Base-by-base conservation (phyloP, 2,329 filamentous ascomycete species). In the Sodiomyces alkalinus region DNA sequence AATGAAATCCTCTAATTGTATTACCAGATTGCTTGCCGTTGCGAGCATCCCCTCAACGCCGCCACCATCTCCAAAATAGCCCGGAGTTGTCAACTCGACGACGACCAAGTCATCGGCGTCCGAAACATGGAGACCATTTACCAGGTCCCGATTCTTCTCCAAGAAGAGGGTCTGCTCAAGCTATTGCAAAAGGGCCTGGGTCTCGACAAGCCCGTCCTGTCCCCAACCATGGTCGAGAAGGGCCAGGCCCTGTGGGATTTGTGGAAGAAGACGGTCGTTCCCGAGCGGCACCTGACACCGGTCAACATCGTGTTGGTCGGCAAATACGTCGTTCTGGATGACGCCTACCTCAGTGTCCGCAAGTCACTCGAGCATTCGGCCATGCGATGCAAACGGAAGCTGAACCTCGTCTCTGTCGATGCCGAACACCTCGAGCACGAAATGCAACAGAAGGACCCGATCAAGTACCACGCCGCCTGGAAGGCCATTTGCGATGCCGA, bases 341-440 rank as follows among this genome's bases (percentile, higher is more conserved):
- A 96, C 51, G 78, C 81, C 4, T 96, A 94, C 46, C 66, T 92
- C 26, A 79, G 72, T 24, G 76, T 92, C 23, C 66, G 73, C 49
- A 94, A 94, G 56, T 74, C 85, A 0, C 65, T 96, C 3, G 87
- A 96, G 55, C 87, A 96, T 54, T 73, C 80, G 2, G 76, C 86
- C 5, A 94, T 96, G 86, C 72, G 71, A 35, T 90, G 85, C 53
- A 63, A 67, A 28, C 70, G 74, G 41, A 85, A 83, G 51, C 64
- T 96, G 22, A 74, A 85, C 36, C 61, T 96, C 21, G 63, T 80
- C 29, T 90, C 77, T 70, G 76, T 96, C 21, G 86, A 96, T 47
- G 72, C 87, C 0, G 74, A 80, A 42, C 68, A 92, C 41, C 70
- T 98, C 5, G 87, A 96, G 53, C 62, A 73, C 4, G 56, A 64